Base-by-base conservation (phyloP, 208 protist genomes). In the Leishmania mexicana region DNA sequence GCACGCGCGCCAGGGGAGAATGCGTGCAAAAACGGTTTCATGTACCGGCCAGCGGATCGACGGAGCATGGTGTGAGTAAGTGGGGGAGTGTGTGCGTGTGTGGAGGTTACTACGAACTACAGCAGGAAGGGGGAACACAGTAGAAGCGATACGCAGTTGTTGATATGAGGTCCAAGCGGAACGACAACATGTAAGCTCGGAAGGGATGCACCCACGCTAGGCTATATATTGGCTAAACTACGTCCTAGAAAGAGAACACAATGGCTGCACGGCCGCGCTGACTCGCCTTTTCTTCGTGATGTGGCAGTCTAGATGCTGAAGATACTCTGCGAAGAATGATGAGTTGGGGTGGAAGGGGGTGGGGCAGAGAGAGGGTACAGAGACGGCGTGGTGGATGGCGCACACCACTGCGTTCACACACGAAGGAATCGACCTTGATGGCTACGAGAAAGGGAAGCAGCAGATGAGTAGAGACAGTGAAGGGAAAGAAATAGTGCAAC, bases 21-120 rank as follows among this genome's bases (percentile, higher is more conserved):
- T 71, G 91, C 90, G 83, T 97, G 95, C 17, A 96, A 82, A 79
- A 87, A 96, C 49, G 95, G 95, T 84, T 95, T 95, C 17, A 96
- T 96, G 73, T 75, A 71, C 54, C 76, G 81, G 5, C 24, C 31
- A 35, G 77, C 51, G 13, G 92, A 90, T 53, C 68, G 83, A 57
- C 91, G 89, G 72, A 97, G 76, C 95, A 97, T 96, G 51, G 45
- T 19, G 68, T 53, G 28, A 45, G 67, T 73, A 6, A n/a, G 40
- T 49, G 21, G 40, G 8, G 31, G 31, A 35, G 31, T 35, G 31
- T 35, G 31, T 35, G 31, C 31, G 31, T 35, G 31, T 35, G 31
- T 35, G 31, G 28, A 28, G 58, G 13, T 21, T 35, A 31, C 62
- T 35, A 68, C 2, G 31, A 11, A 21, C 62, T 68, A 35, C n/a